Conservation (phyloP, 1,284 basidiomycete species). For the Ceratorhiza oryzae-sativae region DNA sequence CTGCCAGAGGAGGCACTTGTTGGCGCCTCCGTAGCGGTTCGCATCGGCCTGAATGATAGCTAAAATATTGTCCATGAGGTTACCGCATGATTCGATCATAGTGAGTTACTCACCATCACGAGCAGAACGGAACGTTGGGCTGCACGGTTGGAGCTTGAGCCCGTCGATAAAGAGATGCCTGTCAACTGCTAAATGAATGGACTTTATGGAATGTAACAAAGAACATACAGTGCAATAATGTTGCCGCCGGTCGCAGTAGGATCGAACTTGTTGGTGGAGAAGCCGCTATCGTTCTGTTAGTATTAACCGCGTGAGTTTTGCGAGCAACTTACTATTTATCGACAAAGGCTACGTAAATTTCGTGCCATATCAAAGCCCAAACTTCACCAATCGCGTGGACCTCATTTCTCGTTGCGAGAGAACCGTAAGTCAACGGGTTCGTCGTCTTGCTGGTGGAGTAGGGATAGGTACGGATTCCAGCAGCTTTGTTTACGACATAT, state of each 20-base stretch:
- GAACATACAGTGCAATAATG: slow-evolving; percentile 21
- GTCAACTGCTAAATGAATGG: background rate
- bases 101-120: slow-evolving; percentile 31
- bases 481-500: slow-evolving; percentile 34
- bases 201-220: background rate
- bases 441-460: slow-evolving; percentile 40
- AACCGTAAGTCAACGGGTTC: slow-evolving; percentile 37
- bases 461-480: slow-evolving; percentile 33
- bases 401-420: slow-evolving; percentile 27
- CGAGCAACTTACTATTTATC: slow-evolving; percentile 24
- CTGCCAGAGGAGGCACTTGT: slow-evolving; percentile 42
- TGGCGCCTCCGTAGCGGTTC: slow-evolving; percentile 42
- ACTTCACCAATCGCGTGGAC: slow-evolving; percentile 39
- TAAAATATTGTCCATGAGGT: background rate
- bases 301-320: no score
- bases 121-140: slow-evolving; percentile 38
- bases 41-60: slow-evolving; percentile 41
- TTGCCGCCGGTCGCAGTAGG: slow-evolving; percentile 32
- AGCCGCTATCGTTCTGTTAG: slow-evolving; percentile 28
- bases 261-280: slow-evolving; percentile 27
- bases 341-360: slow-evolving; percentile 31
- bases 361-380: slow-evolving; percentile 41
- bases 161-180: slow-evolving; percentile 33
- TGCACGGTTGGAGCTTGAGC: slow-evolving; percentile 41
- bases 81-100: no score